phyloP scores from a whole-genome alignment of 2,329 filamentous ascomycete genomes.

The Monilinia fructigena region DNA sequence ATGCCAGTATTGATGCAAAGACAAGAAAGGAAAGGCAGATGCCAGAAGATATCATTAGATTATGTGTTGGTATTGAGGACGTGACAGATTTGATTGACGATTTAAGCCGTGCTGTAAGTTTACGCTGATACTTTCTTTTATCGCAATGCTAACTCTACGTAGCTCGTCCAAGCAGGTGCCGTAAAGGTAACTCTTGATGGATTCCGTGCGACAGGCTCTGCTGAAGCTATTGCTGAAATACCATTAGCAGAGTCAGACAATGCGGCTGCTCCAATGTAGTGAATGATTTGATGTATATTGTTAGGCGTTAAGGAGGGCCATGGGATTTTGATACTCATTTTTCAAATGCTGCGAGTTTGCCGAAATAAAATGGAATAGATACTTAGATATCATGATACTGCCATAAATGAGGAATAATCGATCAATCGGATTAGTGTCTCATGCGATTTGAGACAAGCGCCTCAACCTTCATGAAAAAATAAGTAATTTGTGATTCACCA shows the following conservation, averaged over 20 bases:
- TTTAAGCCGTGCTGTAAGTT: constrained; percentile 80
- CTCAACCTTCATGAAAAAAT: neutral
- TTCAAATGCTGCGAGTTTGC: constrained; percentile 9
- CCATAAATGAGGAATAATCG: constrained; percentile 16
- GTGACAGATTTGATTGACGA: constrained; percentile 89
- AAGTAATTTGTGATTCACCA: constrained; percentile 10
- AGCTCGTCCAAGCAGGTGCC: constrained; percentile 92
- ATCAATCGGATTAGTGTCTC: constrained; percentile 17
- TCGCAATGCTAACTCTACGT: constrained; percentile 31
- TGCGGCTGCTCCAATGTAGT: constrained; percentile 29
- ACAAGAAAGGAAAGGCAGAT: constrained; percentile 84
- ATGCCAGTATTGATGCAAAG: constrained; percentile 96
- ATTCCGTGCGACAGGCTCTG: constrained; percentile 59
- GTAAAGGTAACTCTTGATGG: constrained; percentile 83
- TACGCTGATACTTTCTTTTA: constrained; percentile 44
- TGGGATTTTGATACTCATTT: constrained; percentile 19
- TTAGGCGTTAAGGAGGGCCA: constrained; percentile 24
- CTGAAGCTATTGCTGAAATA: constrained; percentile 33
- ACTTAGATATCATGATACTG: constrained; percentile 8
- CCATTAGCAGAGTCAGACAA: constrained; percentile 37
- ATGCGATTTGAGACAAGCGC: constrained; percentile 15
- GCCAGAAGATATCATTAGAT: constrained; percentile 92
- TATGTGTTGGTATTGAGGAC: constrained; percentile 97
- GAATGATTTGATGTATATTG: constrained; percentile 26
- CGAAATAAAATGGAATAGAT: constrained; percentile 12